Evolutionary conservation across 441 rosid species (phyloP), one percentile per base, ranked within the genome.

Genomic region (Arabidopsis hybrid): DNA sequence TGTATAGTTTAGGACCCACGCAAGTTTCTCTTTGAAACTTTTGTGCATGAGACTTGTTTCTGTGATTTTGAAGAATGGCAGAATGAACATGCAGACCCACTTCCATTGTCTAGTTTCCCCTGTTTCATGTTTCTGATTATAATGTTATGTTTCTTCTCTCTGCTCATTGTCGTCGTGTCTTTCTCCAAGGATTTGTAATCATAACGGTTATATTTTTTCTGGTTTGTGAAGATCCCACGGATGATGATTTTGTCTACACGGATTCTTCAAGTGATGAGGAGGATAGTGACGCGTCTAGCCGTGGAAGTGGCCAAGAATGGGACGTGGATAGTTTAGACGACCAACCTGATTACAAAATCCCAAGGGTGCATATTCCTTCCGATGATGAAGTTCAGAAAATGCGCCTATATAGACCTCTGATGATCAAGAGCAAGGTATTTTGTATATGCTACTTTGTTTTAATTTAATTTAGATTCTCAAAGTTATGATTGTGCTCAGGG

Each of bases 401-500:
- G 69, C 10, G 32, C 16, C 31, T 47, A 1, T 64, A 31, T 46
- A 47, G 68, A 32, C 68, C 43, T 6, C 0, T 5, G 13, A 64
- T 64, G 68, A 2, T 3, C 42, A 46, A 47, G 56, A 47, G 69
- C 69, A 64, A 64, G 69, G 69, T 64, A 62, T n/a, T 46, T 21
- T 47, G 13, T 13, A 26, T 43, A 42, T 62, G 31, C 11, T 42
- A 3, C 36, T 34, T 34, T 1, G 39, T 34, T 35, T 57, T n/a
- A n/a, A n/a, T 29, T 53, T 11, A 26, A 5, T 57, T 14, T n/a
- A 32, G 12, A 18, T 10, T 51, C 29, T 4, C 52, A 47, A 47
- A 2, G 10, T 49, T 49, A 49, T 49, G 55, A 63, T n/a, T 64
- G 68, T 46, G 39, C 9, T 46, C 11, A 64, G 68, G 68, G 56